phyloP scores from a whole-genome alignment of 441 rosid genomes.

The Viola pubescens region DNA sequence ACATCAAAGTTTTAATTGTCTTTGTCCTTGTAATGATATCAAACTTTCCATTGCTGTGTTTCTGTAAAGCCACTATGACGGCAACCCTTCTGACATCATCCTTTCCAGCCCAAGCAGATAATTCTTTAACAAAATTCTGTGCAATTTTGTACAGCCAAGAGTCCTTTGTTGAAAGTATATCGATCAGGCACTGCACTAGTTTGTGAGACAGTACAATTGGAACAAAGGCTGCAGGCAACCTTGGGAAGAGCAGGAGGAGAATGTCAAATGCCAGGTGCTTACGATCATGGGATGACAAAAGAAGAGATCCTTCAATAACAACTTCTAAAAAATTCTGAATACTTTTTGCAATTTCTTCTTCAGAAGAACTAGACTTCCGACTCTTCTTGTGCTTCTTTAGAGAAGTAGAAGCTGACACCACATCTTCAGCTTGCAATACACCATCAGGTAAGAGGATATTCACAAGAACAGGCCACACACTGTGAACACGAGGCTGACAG shows the following conservation, averaged over 20 bases:
- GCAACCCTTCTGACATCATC: conserved; percentile 82
- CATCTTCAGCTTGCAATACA: conserved; percentile 61
- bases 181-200: conserved; percentile 82
- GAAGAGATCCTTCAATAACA: conserved; percentile 67
- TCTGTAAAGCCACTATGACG: conserved; percentile 72
- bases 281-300: conserved; percentile 86
- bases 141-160: conserved; percentile 92
- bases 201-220: conserved; percentile 58
- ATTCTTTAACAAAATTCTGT: conserved; percentile 62
- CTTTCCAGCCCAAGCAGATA: conserved; percentile 64
- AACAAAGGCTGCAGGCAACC: conserved; percentile 65
- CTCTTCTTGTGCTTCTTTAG: conserved; percentile 71
- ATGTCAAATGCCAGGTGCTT: conserved; percentile 84
- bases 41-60: conserved; percentile 85
- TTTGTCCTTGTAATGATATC: conserved; percentile 61
- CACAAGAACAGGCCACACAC: conserved; percentile 69
- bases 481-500: conserved; percentile 94
- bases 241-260: conserved; percentile 69
- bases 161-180: conserved; percentile 76
- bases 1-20: conserved; percentile 70
- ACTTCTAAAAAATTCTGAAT: conserved; percentile 49
- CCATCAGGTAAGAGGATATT: conserved; percentile 69
- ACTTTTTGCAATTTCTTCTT: conserved; percentile 65
- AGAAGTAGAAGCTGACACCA: conserved; percentile 46
- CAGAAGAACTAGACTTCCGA: conserved; percentile 63